Base-by-base conservation (phyloP, 805 yeast species). In the Starmerella apicola region DNA sequence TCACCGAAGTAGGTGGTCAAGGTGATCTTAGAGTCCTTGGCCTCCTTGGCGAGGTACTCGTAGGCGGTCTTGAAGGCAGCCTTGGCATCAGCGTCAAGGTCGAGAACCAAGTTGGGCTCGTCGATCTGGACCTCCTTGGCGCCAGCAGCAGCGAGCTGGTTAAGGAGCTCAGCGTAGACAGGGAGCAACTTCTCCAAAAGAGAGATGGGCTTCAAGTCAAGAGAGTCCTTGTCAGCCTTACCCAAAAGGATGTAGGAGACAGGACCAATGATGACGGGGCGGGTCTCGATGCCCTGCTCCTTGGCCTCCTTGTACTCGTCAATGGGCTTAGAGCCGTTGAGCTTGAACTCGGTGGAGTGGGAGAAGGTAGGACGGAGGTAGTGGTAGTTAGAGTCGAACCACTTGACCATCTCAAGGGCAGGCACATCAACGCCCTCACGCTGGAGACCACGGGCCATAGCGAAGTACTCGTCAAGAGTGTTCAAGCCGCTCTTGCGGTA, bases 371-470 rank as follows among this genome's bases (percentile, higher is more conserved):
- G 98, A 75, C 98, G 83, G 60, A 91, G 97, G 67, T 91, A 91
- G 70, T 91, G 98, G 83, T 91, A 91, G 84, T 91, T 91, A 52
- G 96, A 82, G 70, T 91, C 98, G 58, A 91, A 91, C 98, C 98
- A 91, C 75, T 91, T 91, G 57, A 91, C 98, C 98, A 91, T 91
- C 76, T 91, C 68, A 64, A 84, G 75, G 58, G 98, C 98, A 50
- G 97, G 88, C 48, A 91, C 98, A 67, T 91, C 98, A 56, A 91
- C 95, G 54, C 94, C 94, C 56, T 79, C 74, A 71, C 91, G 83
- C 74, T 91, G 98, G 65, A 91, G 75, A 78, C 98, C 98, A 77
- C 98, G 85, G 70, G 97, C 98, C 97, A 91, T 91, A 61, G 98
- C 98, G 65, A 91, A 91, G 60, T 82, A 69, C 49, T 84, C 82